These are phyloP conservation scores for Vigna hirtella DNA, from an alignment of 306 rosid species.

Conservation along the genomic window DNA sequence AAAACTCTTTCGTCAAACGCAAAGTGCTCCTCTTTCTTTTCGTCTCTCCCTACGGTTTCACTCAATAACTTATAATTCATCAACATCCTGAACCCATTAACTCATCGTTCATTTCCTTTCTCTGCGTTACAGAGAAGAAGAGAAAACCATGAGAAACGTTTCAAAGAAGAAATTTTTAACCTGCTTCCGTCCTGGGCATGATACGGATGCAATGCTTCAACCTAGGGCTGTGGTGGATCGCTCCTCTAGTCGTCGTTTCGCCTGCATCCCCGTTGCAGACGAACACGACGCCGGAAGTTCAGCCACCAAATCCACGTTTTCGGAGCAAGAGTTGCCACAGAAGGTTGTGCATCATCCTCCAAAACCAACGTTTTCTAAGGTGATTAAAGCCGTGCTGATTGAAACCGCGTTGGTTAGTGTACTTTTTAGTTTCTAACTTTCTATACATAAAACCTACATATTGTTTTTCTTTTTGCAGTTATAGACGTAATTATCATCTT, in stretches of 20 bases:
- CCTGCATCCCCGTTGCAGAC: conserved; percentile 28
- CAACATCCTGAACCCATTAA: not conserved
- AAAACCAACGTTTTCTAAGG: conserved; percentile 53
- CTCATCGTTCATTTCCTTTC: not conserved
- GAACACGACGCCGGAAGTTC: conserved; percentile 17
- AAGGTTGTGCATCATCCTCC: conserved; percentile 35
- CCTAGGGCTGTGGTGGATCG: not conserved
- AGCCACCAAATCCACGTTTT: conserved; percentile 15
- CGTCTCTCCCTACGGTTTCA: not conserved
- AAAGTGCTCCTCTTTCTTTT: conserved; percentile 3
- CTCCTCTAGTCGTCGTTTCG: conserved; percentile 43
- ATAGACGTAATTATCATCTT: not conserved
- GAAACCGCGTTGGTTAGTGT: conserved; percentile 60
- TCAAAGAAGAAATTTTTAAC: conserved; percentile 67
- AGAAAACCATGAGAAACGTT: conserved; percentile 56
- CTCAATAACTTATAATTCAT: not conserved
- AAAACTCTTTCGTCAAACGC: conserved; percentile 13
- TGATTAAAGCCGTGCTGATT: conserved; percentile 58
- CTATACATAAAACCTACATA: not conserved
- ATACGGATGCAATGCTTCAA: not conserved
- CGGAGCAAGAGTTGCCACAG: conserved; percentile 21
- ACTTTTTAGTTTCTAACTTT: not conserved
- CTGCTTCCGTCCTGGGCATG: conserved; percentile 66
- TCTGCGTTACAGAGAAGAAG: not conserved
- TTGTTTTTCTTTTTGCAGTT: not conserved